Evolutionary conservation across 495 filamentous ascomycete species (phyloP), one percentile per base, ranked within the genome.

Genomic region (Hypoxylon rickii): DNA sequence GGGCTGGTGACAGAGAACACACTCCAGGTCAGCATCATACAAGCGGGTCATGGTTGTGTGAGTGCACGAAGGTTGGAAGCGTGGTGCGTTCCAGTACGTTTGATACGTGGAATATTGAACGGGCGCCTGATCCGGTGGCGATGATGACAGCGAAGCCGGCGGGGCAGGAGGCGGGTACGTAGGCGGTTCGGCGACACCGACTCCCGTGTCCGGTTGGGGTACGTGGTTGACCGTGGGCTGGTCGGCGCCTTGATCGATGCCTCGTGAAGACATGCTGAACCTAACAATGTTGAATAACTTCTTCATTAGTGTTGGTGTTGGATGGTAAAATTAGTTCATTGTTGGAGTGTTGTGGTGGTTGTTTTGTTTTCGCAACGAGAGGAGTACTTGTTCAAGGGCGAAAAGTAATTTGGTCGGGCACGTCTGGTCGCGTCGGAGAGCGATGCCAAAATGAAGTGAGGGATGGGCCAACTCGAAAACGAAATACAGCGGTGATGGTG

Each of bases 41-140:
- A 83, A 40, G 10, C 81, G 76, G 3, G 79, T 75, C 83, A 89
- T 83, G 15, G 71, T 78, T 10, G 79, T 63, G 55, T 89, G 86
- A 20, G 75, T 82, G 67, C 86, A 89, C 55, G 69, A 50, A 49
- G 75, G 38, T 58, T 56, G 40, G 55, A 68, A 64, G 31, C 38
- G 44, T 3, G 24, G 31, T 10, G 24, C 6, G 12, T 3, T 7
- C 32, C 12, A 13, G 34, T 7, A 2, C 34, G n/a, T n/a, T n/a
- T n/a, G n/a, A n/a, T n/a, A n/a, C n/a, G n/a, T n/a, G n/a, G n/a
- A n/a, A n/a, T n/a, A n/a, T n/a, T n/a, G n/a, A n/a, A n/a, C n/a
- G n/a, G n/a, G n/a, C n/a, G n/a, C n/a, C n/a, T n/a, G n/a, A n/a
- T n/a, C n/a, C n/a, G n/a, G n/a, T n/a, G n/a, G n/a, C n/a, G n/a